Conservation (phyloP, 164 flowering plant genomes). For the Stephania yunnanensis region DNA sequence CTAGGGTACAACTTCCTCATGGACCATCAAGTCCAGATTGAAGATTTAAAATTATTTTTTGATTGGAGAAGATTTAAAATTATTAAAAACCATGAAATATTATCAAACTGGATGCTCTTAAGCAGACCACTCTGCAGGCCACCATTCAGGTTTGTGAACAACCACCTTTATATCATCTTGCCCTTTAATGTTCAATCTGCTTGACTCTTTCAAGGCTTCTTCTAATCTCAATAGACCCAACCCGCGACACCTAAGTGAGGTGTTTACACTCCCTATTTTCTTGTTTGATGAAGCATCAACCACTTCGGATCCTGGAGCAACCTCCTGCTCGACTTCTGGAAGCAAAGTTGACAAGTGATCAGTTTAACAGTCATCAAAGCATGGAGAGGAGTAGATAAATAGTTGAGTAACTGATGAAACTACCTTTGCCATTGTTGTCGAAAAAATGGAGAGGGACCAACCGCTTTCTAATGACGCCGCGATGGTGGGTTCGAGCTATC, state of each 20-base stretch:
- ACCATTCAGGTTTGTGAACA: conserved; percentile 74
- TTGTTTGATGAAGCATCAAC: conserved; percentile 41
- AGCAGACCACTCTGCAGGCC: conserved; percentile 80
- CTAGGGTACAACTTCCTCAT: too few relatives aligned
- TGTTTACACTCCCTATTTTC: conserved; percentile 61
- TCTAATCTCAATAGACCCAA: conserved; percentile 67
- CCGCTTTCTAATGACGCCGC: conserved; percentile 85
- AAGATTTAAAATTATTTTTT: not conserved
- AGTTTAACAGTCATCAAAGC: not conserved
- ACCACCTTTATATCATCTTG: conserved; percentile 52
- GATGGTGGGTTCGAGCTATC: conserved; percentile 88
- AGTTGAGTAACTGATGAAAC: not conserved
- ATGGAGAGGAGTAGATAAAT: too few relatives aligned
- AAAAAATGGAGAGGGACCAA: conserved; percentile 70
- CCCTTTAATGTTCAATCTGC: conserved; percentile 42
- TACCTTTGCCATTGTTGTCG: conserved; percentile 52
- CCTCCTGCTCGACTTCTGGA: conserved; percentile 55
- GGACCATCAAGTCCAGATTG: not conserved
- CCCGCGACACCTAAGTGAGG: conserved; percentile 70
- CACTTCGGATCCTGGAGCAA: conserved; percentile 60
- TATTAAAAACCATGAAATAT: not conserved
- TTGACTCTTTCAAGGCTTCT: conserved; percentile 54
- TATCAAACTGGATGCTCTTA: conserved; percentile 26
- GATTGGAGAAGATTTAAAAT: not conserved
- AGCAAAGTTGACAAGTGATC: not conserved